A percentile compares a stretch with the other conserved stretches of the same genome.
Evolutionary conservation across 306 rosid species (phyloP).

Genomic region (Quercus rubra): DNA sequence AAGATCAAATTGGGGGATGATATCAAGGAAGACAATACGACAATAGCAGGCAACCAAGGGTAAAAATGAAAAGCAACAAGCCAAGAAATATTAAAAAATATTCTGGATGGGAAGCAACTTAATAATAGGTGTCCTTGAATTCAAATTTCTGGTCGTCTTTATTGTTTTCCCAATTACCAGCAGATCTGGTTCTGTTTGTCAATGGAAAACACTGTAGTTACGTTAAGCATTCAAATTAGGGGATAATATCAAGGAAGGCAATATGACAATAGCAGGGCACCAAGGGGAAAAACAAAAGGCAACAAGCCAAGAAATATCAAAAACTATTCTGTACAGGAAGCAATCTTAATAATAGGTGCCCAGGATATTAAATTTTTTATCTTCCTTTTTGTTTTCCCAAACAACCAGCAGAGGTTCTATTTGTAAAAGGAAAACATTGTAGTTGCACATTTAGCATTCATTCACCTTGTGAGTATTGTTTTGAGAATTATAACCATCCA

Average conservation of each 20-base stretch:
- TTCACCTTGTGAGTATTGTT: slow-evolving; percentile 28
- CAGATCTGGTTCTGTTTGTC: background rate
- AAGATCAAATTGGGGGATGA: too few species aligned
- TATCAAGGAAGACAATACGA: too few species aligned
- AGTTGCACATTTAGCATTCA: slow-evolving; percentile 7
- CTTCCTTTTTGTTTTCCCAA: too few species aligned
- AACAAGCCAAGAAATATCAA: background rate
- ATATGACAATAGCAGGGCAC: too few species aligned
- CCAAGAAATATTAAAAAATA: background rate
- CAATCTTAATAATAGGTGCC: background rate
- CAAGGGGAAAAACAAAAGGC: background rate
- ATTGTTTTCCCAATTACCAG: too few species aligned
- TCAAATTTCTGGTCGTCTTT: too few species aligned
- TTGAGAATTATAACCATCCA: slow-evolving; percentile 16
- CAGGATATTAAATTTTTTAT: too few species aligned
- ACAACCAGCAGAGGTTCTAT: background rate
- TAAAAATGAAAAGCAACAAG: background rate
- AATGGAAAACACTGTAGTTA: background rate
- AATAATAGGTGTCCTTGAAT: too few species aligned
- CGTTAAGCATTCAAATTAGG: background rate
- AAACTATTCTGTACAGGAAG: background rate
- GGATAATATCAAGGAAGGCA: too few species aligned
- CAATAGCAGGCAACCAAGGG: background rate
- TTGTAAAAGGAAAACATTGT: background rate
- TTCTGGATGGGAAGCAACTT: background rate